Percentiles rank a stretch among this genome's conserved stretches.
These are phyloP conservation scores for Aspergillus ochraceoroseus DNA, from an alignment of 2,329 filamentous ascomycete species.

Conservation along the genomic window DNA sequence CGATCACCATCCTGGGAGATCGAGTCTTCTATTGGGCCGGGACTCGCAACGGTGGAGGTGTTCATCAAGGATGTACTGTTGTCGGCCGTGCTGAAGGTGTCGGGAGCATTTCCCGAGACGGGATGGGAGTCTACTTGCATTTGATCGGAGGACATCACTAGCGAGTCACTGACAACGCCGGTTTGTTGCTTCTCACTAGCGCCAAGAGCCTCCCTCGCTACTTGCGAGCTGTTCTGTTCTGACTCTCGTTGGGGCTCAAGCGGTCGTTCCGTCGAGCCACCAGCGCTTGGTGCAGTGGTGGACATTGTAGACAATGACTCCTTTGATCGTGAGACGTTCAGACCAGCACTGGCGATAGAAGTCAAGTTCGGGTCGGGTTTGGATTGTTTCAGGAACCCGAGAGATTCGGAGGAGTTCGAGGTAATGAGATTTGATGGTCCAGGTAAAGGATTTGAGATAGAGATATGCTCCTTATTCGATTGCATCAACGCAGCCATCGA, in stretches of 20 bases:
- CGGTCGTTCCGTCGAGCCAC: conserved; percentile 37
- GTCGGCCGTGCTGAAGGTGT: conserved; percentile 50
- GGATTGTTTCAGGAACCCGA: conserved; percentile 35
- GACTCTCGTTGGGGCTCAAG: conserved; percentile 31
- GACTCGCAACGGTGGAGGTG: conserved; percentile 47
- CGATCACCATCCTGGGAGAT: conserved; percentile 43
- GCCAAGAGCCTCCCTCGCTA: conserved; percentile 40
- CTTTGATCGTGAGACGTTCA: conserved; percentile 40
- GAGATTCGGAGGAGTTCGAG: conserved; percentile 29
- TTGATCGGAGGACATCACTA: conserved; percentile 47
- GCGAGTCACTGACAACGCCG: conserved; percentile 45
- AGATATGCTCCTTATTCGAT: conserved; percentile 40
- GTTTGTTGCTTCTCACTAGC: conserved; percentile 35
- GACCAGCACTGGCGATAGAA: conserved; percentile 42
- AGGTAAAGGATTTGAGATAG: conserved; percentile 36
- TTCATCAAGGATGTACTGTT: conserved; percentile 50
- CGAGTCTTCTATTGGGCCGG: conserved; percentile 45
- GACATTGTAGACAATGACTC: conserved; percentile 38
- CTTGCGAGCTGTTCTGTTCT: conserved; percentile 38
- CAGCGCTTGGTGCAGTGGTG: conserved; percentile 57
- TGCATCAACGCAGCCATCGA: conserved; percentile 45
- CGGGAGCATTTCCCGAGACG: conserved; percentile 48
- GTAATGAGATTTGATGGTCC: conserved; percentile 28
- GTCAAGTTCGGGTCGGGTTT: conserved; percentile 38
- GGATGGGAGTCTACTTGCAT: conserved; percentile 48